A percentile compares a stretch with the other conserved stretches of the same genome.
These are phyloP conservation scores for Chlorella sp. DNA, from an alignment of 139 green algal genomes.

Conservation along the genomic window DNA sequence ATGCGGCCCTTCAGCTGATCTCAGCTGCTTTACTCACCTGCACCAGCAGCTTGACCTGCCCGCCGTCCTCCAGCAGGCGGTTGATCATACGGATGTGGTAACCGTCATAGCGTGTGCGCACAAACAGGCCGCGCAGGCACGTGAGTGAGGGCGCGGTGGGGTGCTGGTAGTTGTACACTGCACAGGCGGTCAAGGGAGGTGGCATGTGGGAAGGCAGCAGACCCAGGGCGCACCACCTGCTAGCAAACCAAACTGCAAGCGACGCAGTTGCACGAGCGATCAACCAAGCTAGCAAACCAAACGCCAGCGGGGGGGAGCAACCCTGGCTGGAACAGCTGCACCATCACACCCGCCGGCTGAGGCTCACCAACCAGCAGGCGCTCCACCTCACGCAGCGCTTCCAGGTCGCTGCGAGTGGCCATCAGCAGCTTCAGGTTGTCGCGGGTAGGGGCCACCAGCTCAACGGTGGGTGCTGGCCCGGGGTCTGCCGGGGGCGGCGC, in stretches of 20 bases:
- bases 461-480: too few species aligned
- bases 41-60: constrained; percentile 12
- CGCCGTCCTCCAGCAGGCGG: neutral
- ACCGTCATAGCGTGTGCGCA: neutral
- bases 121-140: neutral
- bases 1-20: too few species aligned
- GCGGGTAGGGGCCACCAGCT: neutral
- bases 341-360: too few species aligned
- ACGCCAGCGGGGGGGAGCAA: too few species aligned
- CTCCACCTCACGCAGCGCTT: constrained; percentile 23
- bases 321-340: too few species aligned
- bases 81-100: neutral
- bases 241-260: too few species aligned
- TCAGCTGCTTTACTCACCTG: neutral
- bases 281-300: too few species aligned
- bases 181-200: neutral
- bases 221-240: too few species aligned
- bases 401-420: neutral
- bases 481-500: too few species aligned
- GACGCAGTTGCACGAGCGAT: too few species aligned
- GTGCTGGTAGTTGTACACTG: neutral
- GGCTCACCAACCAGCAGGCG: constrained; percentile 12
- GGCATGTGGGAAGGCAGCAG: too few species aligned
- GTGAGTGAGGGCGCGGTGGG: neutral
- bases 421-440: constrained; percentile 3